Evolutionary conservation across 2,329 filamentous ascomycete species (phyloP).

Genomic region (Escovopsis sp.): DNA sequence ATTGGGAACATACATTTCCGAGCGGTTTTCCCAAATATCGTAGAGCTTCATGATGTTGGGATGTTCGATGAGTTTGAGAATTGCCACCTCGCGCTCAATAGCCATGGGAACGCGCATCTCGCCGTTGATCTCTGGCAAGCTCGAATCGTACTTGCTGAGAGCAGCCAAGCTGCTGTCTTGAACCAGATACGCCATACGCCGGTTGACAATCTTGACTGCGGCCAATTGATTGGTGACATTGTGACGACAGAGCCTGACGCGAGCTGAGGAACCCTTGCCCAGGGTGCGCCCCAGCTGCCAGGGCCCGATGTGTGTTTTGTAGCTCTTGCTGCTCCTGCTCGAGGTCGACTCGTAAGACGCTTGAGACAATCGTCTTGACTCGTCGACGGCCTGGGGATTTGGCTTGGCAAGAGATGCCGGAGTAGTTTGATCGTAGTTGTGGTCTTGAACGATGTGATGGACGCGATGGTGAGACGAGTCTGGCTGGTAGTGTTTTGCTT

Average conservation of each 20-base stretch:
- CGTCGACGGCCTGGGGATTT: constrained; percentile 18
- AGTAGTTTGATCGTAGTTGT: constrained; percentile 6
- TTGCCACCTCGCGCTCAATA: constrained; percentile 87
- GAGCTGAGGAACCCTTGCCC: constrained; percentile 77
- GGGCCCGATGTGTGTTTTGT: constrained; percentile 72
- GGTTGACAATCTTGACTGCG: constrained; percentile 91
- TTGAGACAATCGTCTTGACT: constrained; percentile 24
- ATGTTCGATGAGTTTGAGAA: constrained; percentile 93
- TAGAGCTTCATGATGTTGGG: constrained; percentile 87
- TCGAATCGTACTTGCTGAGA: constrained; percentile 59
- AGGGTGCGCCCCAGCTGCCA: constrained; percentile 87
- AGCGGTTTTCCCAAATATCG: constrained; percentile 95
- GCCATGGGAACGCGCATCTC: constrained; percentile 67
- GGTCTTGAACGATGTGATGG: constrained; percentile 3
- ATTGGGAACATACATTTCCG: constrained; percentile 65
- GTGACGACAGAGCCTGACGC: constrained; percentile 77
- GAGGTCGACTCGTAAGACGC: constrained; percentile 27
- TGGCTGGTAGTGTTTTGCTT: constrained; percentile 16
- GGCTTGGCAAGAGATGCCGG: constrained; percentile 12
- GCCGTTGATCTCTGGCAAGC: constrained; percentile 39
- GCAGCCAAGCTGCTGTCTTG: constrained; percentile 77
- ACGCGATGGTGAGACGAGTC: constrained; percentile 4
- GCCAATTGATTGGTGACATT: constrained; percentile 62
- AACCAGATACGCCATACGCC: constrained; percentile 62
- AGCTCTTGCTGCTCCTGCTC: constrained; percentile 26